Evolutionary conservation across 2,329 filamentous ascomycete species (phyloP), one percentile per base, ranked within the genome.

Genomic region (Pseudogymnoascus verrucosus): DNA sequence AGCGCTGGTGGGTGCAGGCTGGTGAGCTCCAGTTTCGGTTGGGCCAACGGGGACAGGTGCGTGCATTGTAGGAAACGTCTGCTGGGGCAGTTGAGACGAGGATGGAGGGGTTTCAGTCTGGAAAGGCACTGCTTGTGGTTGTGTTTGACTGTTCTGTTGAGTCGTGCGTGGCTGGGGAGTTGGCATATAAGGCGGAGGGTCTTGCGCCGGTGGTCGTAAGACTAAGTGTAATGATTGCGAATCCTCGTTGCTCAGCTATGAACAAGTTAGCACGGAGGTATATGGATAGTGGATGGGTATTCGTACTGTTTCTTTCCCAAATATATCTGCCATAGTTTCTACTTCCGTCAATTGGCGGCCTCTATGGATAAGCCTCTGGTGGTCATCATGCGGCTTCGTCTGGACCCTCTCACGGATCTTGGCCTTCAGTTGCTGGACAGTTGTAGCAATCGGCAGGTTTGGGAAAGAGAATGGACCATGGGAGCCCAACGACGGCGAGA

Each of bases 351-450:
- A 72, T 59, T 88, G 74, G 57, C 84, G 80, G 0, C 85, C 85
- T 44, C 82, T 78, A 69, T 87, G 80, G 39, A 88, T 88, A 64
- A 88, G 74, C 44, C 85, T 78, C 71, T 87, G 83, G 36, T 80
- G 78, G 36, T 84, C 79, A 65, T 84, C 78, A 14, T 78, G 68
- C 3, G 84, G 84, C 61, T 78, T 80, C 51, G 80, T 72, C 23
- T 78, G 74, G 3, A 73, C 70, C 59, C 37, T 39, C 68, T 84
- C 77, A 34, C 83, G 81, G 64, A 88, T 85, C 70, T 76, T 82
- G 47, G 80, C 79, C 71, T 87, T 87, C 36, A 88, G 74, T 71
- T 85, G 76, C 63, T 78, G 79, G 59, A 87, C 76, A 0, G 83
- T 86, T 1, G 81, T 84, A 1, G 76, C 75, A 42, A 77, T 76